Conservation (phyloP, 345 rosid species). For the Eucalyptus cloeziana region DNA sequence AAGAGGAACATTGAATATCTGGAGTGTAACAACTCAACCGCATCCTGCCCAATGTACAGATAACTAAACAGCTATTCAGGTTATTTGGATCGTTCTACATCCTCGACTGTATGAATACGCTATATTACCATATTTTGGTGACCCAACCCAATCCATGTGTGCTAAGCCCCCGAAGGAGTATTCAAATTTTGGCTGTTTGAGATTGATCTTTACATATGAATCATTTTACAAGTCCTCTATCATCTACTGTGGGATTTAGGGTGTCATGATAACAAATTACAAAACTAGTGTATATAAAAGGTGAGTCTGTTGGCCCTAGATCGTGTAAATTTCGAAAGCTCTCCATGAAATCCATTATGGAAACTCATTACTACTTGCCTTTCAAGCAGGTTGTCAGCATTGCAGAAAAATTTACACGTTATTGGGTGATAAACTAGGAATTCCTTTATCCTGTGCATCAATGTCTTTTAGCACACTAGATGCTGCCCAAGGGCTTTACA, state of each 20-base stretch:
- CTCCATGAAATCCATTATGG: not conserved
- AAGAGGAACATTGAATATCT: not conserved
- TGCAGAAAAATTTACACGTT: not conserved
- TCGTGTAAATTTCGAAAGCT: not conserved
- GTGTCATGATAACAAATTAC: not conserved
- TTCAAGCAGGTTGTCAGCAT: not conserved
- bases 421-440: not conserved
- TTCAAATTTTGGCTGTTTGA: not conserved
- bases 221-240: not conserved
- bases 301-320: not conserved
- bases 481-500: not conserved
- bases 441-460: not conserved
- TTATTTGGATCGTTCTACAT: not conserved
- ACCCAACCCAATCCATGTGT: not conserved
- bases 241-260: not conserved
- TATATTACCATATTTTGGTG: not conserved
- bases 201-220: not conserved
- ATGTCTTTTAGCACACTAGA: not conserved
- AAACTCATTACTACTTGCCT: not conserved
- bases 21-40: not conserved
- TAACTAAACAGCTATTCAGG: not conserved
- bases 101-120: not conserved
- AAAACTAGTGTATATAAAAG: not conserved
- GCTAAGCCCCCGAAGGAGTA: not conserved
- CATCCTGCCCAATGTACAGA: not conserved